Evolutionary conservation across 305 asterid genomes (phyloP), one percentile per base, ranked within the genome.

Genomic region (Fraxinus paxiana): DNA sequence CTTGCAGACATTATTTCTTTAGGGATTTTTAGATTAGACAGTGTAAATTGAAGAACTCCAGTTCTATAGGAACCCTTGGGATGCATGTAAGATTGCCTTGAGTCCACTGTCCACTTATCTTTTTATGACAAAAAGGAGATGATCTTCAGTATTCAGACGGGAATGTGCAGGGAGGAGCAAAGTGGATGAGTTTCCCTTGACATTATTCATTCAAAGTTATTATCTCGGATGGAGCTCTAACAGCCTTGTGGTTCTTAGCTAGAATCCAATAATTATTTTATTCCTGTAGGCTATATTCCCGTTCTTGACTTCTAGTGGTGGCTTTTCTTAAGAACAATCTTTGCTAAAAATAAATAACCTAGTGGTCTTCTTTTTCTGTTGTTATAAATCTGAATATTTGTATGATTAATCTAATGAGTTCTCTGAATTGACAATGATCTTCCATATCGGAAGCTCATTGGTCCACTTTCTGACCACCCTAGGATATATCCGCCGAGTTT

Each of bases 401-500:
- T 61, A 37, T 51, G 73, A 24, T 73, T 17, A 24, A 41, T 74
- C 30, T 61, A 61, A 61, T 75, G n/a, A 61, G 33, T 41, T 73
- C 77, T 73, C 28, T 46, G 10, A 34, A 61, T n/a, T 34, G 34
- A 33, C 76, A 18, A 65, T 33, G 41, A 28, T 22, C 43, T 70
- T 70, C 76, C 77, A 69, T 13, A 5, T 22, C 37, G 18, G 75
- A 41, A 20, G 30, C 4, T 35, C 79, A 35, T 73, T 51, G 13
- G 59, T 30, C 30, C 35, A 6, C 79, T 30, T 26, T 30, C 24
- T 46, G 35, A 41, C 78, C 48, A 13, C 63, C 9, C 22, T 15
- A 51, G 30, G 70, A 75, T 76, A 35, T 61, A 83, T n/a, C 51
- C 54, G 18, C 67, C 31, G 65, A 70, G 34, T 35, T 75, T 37